Evolutionary conservation across 2,329 filamentous ascomycete species (phyloP).

Genomic region (Ophioceras dolichostomum): DNA sequence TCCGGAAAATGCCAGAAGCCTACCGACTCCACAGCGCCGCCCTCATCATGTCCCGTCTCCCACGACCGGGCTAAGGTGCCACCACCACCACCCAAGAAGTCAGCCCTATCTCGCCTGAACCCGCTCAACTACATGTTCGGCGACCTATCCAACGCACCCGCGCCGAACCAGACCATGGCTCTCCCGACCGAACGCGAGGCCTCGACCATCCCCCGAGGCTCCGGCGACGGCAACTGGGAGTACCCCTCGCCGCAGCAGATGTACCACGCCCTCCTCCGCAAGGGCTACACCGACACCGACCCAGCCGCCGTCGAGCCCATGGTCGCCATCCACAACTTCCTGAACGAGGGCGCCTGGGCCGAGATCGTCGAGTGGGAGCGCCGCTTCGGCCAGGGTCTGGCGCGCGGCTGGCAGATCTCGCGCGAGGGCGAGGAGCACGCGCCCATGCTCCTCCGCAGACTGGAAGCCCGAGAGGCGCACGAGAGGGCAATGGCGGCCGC

Average conservation of each 20-base stretch:
- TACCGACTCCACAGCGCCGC: slow-evolving; percentile 13
- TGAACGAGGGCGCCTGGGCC: slow-evolving; percentile 94
- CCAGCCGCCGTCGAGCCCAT: slow-evolving; percentile 89
- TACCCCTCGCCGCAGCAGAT: slow-evolving; percentile 98
- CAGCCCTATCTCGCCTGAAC: slow-evolving; percentile 49
- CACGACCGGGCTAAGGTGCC: slow-evolving; percentile 15
- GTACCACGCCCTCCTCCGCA: slow-evolving; percentile 96
- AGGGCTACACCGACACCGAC: slow-evolving; percentile 91
- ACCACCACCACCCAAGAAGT: no score
- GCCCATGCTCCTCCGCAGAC: slow-evolving; percentile 14
- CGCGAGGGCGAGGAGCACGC: slow-evolving; percentile 58
- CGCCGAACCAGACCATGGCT: slow-evolving; percentile 57
- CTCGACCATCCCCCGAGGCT: slow-evolving; percentile 84
- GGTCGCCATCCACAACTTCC: slow-evolving; percentile 95
- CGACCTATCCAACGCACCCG: slow-evolving; percentile 67
- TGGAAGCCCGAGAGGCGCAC: slow-evolving; percentile 33
- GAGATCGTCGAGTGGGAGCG: slow-evolving; percentile 93
- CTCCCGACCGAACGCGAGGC: slow-evolving; percentile 72
- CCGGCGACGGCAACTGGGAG: slow-evolving; percentile 76
- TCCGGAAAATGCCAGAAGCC: slow-evolving; percentile 14
- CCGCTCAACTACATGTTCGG: slow-evolving; percentile 93
- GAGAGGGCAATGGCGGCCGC: no score
- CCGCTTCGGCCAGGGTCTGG: slow-evolving; percentile 65
- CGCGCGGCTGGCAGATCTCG: slow-evolving; percentile 61
- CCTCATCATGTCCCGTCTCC: slow-evolving; percentile 32